Evolutionary conservation across 257 asterid species (phyloP), one percentile per base, ranked within the genome.

Genomic region (Coffea eugenioides): DNA sequence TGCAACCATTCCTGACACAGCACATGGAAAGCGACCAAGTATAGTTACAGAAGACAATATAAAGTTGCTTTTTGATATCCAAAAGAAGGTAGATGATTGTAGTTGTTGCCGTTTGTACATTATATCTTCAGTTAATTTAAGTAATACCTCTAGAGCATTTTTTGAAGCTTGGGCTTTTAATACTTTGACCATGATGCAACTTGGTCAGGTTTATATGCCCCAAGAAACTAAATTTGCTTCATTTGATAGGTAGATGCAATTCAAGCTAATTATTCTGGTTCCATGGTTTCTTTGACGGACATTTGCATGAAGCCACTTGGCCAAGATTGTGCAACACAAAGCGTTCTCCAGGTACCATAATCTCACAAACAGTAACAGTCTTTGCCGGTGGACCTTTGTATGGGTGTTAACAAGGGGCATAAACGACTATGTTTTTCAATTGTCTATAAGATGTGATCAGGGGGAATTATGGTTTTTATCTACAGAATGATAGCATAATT

Each of bases 221-320:
- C 11, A 65, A 25, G 77, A 79, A 75, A 73, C 82, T 79, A 67
- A 84, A 48, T 71, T 7, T 14, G 46, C 80, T 77, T 59, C 77
- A 74, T 85, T 82, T 89, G 80, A 77, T 81, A 96, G 99, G 97
- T 96, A 85, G 98, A 96, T 88, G 95, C 91, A 27, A 90, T 94
- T 85, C 86, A 87, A 88, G 98, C 92, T 48, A 96, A 94, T 84
- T 89, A 80, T 87, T 94, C 97, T 23, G 97, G 98, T 82, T 78
- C 92, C 59, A 83, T 87, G 94, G 94, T 96, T 79, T 88, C 97
- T 82, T 88, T 96, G 82, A 84, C 93, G 27, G 99, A 96, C 87
- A 94, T 96, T 83, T 96, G 99, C 92, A 78, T 96, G 97, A 96
- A 96, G 91, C 99, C 99, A 68, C 98, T 96, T 25, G 98, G 99